Evolutionary conservation across 441 rosid species (phyloP).

Genomic region (Breynia disticha): DNA sequence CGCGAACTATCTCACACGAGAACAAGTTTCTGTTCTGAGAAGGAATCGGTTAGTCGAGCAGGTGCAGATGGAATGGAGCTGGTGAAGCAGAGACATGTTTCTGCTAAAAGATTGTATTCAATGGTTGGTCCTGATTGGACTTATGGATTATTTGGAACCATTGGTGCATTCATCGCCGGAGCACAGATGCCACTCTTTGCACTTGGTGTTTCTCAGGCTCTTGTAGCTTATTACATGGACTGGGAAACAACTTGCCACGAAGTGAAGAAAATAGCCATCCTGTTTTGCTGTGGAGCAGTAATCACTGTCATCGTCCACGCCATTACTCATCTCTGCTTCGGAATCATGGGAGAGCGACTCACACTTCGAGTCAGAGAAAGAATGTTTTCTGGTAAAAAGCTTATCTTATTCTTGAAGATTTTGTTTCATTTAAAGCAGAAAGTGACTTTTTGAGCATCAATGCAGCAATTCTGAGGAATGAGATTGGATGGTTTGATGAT

Average conservation of each 20-base stretch:
- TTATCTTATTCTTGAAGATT: no score
- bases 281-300: conserved; percentile 62
- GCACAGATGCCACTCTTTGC: conserved; percentile 96
- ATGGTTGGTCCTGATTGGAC: conserved; percentile 82
- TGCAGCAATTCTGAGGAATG: conserved; percentile 79
- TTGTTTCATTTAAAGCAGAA: no score
- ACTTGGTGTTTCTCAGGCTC: conserved; percentile 84
- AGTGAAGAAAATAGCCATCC: conserved; percentile 54
- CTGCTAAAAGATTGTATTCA: conserved; percentile 55
- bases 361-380: conserved; percentile 76
- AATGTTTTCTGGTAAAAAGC: conserved; percentile 55
- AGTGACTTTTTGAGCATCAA: not conserved
- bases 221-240: conserved; percentile 65
- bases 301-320: conserved; percentile 53
- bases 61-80: conserved; percentile 36
- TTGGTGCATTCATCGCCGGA: conserved; percentile 68
- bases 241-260: conserved; percentile 74
- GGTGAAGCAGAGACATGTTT: conserved; percentile 27
- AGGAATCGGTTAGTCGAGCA: conserved; percentile 47
- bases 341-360: conserved; percentile 86
- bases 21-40: conserved; percentile 68
- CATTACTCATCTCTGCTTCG: conserved; percentile 62
- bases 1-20: conserved; percentile 56
- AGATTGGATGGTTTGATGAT: conserved; percentile 92
- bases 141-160: conserved; percentile 55